Conservation (phyloP, 225 moss, liverwort and hornwort species). For the Thuidium tamariscinum region DNA sequence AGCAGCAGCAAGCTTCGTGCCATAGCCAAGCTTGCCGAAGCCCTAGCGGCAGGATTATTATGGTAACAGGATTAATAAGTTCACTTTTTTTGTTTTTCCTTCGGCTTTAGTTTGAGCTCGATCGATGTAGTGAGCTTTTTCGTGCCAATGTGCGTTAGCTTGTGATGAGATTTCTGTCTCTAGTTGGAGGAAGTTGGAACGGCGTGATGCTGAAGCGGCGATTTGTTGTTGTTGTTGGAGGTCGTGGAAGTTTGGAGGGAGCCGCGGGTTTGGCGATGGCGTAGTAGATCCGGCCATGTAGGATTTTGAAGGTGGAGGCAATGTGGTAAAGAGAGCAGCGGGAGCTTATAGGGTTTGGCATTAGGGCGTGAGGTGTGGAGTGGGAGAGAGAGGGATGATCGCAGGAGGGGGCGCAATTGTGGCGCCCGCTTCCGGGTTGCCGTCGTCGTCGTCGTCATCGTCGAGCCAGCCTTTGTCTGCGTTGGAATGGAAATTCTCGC, state of each 20-base stretch:
- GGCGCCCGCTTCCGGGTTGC: constrained; percentile 82
- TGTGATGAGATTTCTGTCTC: background rate
- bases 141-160: constrained; percentile 5
- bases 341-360: constrained; percentile 31
- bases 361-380: constrained; percentile 17
- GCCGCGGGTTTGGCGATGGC: background rate
- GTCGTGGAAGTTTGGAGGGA: background rate
- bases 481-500: constrained; percentile 99
- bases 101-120: background rate
- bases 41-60: background rate
- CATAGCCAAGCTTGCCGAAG: constrained; percentile 9
- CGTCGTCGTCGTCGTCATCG: constrained; percentile 9
- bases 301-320: constrained; percentile 12
- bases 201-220: background rate
- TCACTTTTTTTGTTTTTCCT: background rate
- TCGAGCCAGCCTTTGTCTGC: constrained; percentile 56
- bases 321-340: constrained; percentile 10
- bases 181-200: background rate
- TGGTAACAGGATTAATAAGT: background rate
- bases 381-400: constrained; percentile 63
- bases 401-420: constrained; percentile 80
- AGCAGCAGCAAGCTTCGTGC: background rate
- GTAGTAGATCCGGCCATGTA: constrained; percentile 17
- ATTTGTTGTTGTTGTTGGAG: background rate
- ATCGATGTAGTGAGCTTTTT: background rate